Base-by-base conservation (phyloP, 2,329 filamentous ascomycete genomes). In the Kalmusia sp. region DNA sequence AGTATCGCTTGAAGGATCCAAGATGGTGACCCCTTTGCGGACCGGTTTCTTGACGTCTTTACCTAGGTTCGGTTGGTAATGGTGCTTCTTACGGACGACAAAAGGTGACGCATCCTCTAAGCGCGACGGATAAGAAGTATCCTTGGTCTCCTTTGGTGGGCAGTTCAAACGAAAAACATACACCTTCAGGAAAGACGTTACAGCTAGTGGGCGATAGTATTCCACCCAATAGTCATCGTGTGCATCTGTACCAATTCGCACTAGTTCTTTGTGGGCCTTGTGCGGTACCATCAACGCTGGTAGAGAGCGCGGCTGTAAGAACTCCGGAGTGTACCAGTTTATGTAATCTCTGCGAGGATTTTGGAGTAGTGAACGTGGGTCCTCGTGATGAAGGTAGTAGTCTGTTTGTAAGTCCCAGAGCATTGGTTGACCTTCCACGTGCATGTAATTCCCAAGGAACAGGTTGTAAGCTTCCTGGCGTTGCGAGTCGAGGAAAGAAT, bases 161-260 rank as follows among this genome's bases (percentile, higher is more conserved):
- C 64, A 66, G 68, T 93, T 96, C 84, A 98, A 91, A 69, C 91
- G 92, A 75, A 90, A 96, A 0, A 92, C 86, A 70, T 96, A 97
- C 71, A 97, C 90, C 70, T 97, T 99, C 12, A 88, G 84, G 61
- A 98, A 92, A 0, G 92, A 95, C 0, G 95, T 96, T 1, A 98
- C 78, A 0, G 90, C 91, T 6, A 91, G 83, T 0, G 95, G 95
- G 12, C 93, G 87, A 71, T 99, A 99, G 73, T 97, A 98, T 71
- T 99, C 95, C 6, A 95, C 81, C 95, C 95, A 99, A 74, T 96
- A 99, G 73, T 98, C 92, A 69, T 98, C 93, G 55, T 91, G 92
- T 54, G 84, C 86, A 3, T 81, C 77, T 3, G 89, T 76, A 12
- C 65, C 65, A 8, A 54, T 69, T 33, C 62, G 59, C 8, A 54